Conservation (phyloP, 495 filamentous ascomycete genomes). For the Chaetomium cochliodes region DNA sequence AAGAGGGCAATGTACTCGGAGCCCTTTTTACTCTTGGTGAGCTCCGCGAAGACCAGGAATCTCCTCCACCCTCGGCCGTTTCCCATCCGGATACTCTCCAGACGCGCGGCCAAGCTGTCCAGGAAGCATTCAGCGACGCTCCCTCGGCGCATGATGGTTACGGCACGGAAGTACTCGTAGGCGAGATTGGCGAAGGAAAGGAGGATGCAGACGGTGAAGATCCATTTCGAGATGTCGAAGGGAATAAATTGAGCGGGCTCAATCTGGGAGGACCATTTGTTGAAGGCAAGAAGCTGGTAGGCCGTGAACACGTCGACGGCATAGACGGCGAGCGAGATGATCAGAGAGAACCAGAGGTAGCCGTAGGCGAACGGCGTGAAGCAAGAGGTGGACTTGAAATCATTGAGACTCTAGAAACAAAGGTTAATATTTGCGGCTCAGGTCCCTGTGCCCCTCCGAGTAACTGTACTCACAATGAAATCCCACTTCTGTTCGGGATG, state of each 20-base stretch:
- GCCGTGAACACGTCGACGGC: conserved; percentile 89
- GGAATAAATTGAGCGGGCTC: conserved; percentile 49
- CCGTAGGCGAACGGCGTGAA: conserved; percentile 76
- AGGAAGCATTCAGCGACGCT: conserved; percentile 90
- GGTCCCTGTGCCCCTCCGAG: not conserved
- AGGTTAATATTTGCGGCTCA: conserved; percentile 18
- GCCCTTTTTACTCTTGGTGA: conserved; percentile 89
- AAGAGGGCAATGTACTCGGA: conserved; percentile 90
- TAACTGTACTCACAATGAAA: conserved; percentile 68
- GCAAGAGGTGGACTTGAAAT: conserved; percentile 82
- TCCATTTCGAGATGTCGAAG: conserved; percentile 75
- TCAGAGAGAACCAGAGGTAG: conserved; percentile 74
- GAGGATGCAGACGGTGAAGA: conserved; percentile 87
- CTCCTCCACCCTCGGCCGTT: conserved; percentile 70
- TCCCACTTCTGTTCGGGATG: conserved; percentile 88
- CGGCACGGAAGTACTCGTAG: conserved; percentile 74
- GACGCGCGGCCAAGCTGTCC: conserved; percentile 75
- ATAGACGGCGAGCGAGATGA: conserved; percentile 82
- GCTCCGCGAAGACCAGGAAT: conserved; percentile 87
- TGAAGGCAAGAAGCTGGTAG: conserved; percentile 82
- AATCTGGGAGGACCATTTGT: conserved; percentile 59
- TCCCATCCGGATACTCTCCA: conserved; percentile 73
- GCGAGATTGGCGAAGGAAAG: conserved; percentile 74
- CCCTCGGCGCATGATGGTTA: conserved; percentile 73
- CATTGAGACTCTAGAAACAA: conserved; percentile 69